Evolutionary conservation across 1,284 basidiomycete species (phyloP).

Genomic region (Porodaedalea pini): DNA sequence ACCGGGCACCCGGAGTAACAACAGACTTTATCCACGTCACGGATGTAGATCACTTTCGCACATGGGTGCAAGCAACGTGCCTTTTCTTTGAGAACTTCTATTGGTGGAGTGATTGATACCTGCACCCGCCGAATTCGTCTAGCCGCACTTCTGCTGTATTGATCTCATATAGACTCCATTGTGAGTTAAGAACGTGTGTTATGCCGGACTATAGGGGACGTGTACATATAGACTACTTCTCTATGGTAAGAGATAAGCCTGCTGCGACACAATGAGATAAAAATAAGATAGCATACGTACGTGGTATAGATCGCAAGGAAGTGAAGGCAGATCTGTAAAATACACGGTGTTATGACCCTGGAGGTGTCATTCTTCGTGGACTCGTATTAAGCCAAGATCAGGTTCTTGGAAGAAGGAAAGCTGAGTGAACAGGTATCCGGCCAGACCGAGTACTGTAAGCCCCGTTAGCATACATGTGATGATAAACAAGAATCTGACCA

Average conservation of each 20-base stretch:
- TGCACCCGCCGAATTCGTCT: background rate
- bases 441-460: conserved; percentile 36
- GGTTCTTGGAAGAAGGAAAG: conserved; percentile 23
- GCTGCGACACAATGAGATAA: background rate
- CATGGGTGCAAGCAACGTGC: background rate
- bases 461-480: conserved; percentile 15
- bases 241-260: background rate
- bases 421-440: conserved; percentile 36
- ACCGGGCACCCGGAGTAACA: background rate
- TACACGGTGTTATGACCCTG: background rate
- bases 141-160: no score
- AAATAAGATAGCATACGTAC: no score
- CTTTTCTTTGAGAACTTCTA: background rate
- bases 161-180: no score
- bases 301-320: no score
- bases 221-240: background rate
- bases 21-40: background rate
- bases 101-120: no score
- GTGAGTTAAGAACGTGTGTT: background rate
- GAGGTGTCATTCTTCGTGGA: background rate
- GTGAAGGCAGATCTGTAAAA: no score
- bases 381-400: background rate
- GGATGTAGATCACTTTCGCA: background rate
- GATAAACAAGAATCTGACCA: conserved; percentile 1
- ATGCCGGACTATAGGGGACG: background rate